These are phyloP conservation scores for Biscogniauxia marginata DNA, from an alignment of 2,329 filamentous ascomycete genomes.

Conservation along the genomic window DNA sequence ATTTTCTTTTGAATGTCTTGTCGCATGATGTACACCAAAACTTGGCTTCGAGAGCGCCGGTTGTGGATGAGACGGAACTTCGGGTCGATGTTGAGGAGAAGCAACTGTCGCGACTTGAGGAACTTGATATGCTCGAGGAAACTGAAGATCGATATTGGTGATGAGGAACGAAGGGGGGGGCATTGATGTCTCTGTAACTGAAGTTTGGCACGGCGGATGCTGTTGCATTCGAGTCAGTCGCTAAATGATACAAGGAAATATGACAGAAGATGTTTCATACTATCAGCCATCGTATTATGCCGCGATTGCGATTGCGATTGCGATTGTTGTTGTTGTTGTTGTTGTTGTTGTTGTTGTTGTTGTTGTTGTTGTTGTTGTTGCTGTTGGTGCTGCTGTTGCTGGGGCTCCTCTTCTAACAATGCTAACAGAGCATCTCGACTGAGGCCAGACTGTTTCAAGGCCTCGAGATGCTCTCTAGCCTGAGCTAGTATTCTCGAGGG, in stretches of 20 bases:
- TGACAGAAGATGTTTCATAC: slow-evolving; percentile 15
- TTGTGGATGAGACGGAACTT: slow-evolving; percentile 31
- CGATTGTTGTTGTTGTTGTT: slow-evolving; percentile 17
- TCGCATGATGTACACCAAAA: slow-evolving; percentile 50
- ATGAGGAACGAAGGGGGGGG: slow-evolving; percentile 18
- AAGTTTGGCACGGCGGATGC: slow-evolving; percentile 25
- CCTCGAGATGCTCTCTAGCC: slow-evolving; percentile 33
- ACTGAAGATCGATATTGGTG: slow-evolving; percentile 30
- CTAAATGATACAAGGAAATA: slow-evolving; percentile 7
- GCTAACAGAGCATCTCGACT: slow-evolving; percentile 31
- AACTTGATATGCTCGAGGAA: slow-evolving; percentile 30
- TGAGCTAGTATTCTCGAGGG: slow-evolving; percentile 32
- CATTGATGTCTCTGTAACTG: slow-evolving; percentile 27
- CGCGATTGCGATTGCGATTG: slow-evolving; percentile 2
- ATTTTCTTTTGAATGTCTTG: slow-evolving; percentile 66
- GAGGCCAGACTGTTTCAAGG: slow-evolving; percentile 34
- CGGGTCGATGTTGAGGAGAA: slow-evolving; percentile 31
- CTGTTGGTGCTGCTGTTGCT: slow-evolving; percentile 14
- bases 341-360: slow-evolving; percentile 1
- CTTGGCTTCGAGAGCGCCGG: slow-evolving; percentile 25
- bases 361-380: slow-evolving; percentile 9
- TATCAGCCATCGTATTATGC: slow-evolving; percentile 19
- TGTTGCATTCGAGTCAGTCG: slow-evolving; percentile 4
- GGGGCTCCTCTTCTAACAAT: slow-evolving; percentile 27
- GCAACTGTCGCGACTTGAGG: slow-evolving; percentile 32